Base-by-base conservation (phyloP, 345 rosid genomes). In the Sonneratia caseolaris region DNA sequence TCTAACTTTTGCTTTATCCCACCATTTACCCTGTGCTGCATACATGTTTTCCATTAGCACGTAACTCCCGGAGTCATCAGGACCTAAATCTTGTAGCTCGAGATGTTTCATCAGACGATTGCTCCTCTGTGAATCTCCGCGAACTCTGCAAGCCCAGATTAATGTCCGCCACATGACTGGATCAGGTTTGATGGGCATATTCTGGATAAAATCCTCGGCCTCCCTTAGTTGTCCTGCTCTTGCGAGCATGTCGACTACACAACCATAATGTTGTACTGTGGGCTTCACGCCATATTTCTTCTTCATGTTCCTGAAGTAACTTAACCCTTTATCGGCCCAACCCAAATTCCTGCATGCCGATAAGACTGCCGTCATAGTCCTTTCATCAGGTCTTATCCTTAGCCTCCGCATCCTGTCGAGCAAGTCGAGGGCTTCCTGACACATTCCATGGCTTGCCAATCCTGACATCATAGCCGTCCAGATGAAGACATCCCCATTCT, bases 231-330 rank as follows among this genome's bases (percentile, higher is more conserved):
- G 73, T 71, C 82, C 75, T 1, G 75, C 68, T 53, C 82, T 72
- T 13, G 82, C 84, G 0, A 81, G 80, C 21, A 81, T 71, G 77
- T 81, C 84, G n/a, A 81, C 53, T 72, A 81, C 71, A 22, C 84
- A 81, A 7, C 84, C 80, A 56, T 38, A 72, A 51, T 76, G 84
- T 65, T 79, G 80, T 64, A 81, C 64, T 1, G 71, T 72, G 7
- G 79, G 80, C 21, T 72, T 72, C 35, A 81, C 73, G 2, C 51
- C 68, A 1, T 79, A 72, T n/a, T 79, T 72, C 64, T n/a, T 42
- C 74, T 65, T 74, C 82, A 81, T 81, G 24, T 79, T 71, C 38
- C 70, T 67, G 40, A 81, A 74, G 74, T 66, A 81, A 37, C 59
- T 35, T 71, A 77, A 70, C 3, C 80, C 84, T 68, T 79, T 70